Percentiles rank a stretch among this genome's conserved stretches.
phyloP scores from a whole-genome alignment of 75 land plant genomes.

The Larix kaempferi region DNA sequence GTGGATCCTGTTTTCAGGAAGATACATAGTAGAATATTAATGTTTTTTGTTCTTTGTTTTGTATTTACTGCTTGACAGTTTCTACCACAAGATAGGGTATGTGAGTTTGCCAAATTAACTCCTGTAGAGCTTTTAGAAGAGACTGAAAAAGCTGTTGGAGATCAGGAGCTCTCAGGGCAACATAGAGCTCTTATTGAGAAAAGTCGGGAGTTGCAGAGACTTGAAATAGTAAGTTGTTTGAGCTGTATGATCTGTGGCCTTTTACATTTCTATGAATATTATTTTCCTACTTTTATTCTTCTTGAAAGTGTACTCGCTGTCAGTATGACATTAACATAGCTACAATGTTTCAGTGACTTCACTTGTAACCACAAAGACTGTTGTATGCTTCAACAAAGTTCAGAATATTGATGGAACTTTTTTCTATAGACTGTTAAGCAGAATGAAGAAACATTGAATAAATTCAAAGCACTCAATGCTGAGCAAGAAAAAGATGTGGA shows the following conservation, averaged over 20 bases:
- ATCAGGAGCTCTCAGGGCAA: slow-evolving; percentile 80
- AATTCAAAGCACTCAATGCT: slow-evolving; percentile 70
- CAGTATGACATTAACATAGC: background rate
- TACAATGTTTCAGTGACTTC: background rate
- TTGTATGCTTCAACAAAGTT: background rate
- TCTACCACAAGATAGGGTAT: slow-evolving; percentile 94
- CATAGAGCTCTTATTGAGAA: slow-evolving; percentile 68
- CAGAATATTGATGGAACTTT: background rate
- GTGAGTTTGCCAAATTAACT: slow-evolving; percentile 93
- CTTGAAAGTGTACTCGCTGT: background rate
- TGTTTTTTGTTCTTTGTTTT: background rate
- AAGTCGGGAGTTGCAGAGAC: slow-evolving; percentile 57
- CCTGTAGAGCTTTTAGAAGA: slow-evolving; percentile 91
- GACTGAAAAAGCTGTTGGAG: slow-evolving; percentile 98
- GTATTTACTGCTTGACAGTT: slow-evolving; percentile 46
- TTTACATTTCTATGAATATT: background rate
- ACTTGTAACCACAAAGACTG: background rate
- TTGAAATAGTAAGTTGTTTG: slow-evolving; percentile 52
- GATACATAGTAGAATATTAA: too few relatives aligned
- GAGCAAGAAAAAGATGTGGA: slow-evolving; percentile 95
- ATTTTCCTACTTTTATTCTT: background rate
- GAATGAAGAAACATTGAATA: slow-evolving; percentile 51
- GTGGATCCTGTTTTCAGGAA: background rate
- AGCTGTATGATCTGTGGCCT: background rate
- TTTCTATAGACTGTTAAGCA: slow-evolving; percentile 59